phyloP scores from a whole-genome alignment of 371 early-diverging fungal genomes.

The Lichtheimia ramosa region DNA sequence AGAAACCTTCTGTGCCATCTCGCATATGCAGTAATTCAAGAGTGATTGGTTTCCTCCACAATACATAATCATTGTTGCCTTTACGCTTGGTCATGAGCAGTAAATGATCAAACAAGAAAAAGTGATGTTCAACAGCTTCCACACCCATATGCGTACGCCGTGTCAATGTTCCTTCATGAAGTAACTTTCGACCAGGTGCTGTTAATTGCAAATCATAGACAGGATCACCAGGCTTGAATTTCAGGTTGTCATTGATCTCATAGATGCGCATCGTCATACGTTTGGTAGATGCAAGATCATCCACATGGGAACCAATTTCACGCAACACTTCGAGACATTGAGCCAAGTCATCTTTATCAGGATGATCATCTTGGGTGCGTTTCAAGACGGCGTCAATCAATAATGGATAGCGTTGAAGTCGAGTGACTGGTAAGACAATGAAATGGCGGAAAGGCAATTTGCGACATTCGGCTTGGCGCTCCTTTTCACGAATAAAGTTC shows the following conservation, averaged over 20 bases:
- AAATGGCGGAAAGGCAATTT: slow-evolving; percentile 64
- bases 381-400: slow-evolving; percentile 83
- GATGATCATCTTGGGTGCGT: slow-evolving; percentile 72
- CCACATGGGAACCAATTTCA: slow-evolving; percentile 58
- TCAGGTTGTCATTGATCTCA: slow-evolving; percentile 37
- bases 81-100: slow-evolving; percentile 71
- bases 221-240: slow-evolving; percentile 36
- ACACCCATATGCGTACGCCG: slow-evolving; percentile 67
- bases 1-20: slow-evolving; percentile 50
- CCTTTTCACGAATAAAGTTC: slow-evolving; percentile 71
- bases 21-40: slow-evolving; percentile 56
- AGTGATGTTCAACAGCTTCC: slow-evolving; percentile 65
- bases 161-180: slow-evolving; percentile 79
- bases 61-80: slow-evolving; percentile 50
- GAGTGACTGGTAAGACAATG: slow-evolving; percentile 72
- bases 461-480: slow-evolving; percentile 65
- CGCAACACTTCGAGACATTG: slow-evolving; percentile 69
- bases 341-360: slow-evolving; percentile 63
- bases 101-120: slow-evolving; percentile 88
- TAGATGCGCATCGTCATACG: slow-evolving; percentile 32
- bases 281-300: slow-evolving; percentile 25
- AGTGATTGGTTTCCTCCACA: slow-evolving; percentile 65
- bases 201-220: slow-evolving; percentile 63
- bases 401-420: slow-evolving; percentile 87
- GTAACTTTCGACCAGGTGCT: slow-evolving; percentile 68